Conservation (phyloP, 176 grass and related monocot genomes). For the Olyra latifolia region DNA sequence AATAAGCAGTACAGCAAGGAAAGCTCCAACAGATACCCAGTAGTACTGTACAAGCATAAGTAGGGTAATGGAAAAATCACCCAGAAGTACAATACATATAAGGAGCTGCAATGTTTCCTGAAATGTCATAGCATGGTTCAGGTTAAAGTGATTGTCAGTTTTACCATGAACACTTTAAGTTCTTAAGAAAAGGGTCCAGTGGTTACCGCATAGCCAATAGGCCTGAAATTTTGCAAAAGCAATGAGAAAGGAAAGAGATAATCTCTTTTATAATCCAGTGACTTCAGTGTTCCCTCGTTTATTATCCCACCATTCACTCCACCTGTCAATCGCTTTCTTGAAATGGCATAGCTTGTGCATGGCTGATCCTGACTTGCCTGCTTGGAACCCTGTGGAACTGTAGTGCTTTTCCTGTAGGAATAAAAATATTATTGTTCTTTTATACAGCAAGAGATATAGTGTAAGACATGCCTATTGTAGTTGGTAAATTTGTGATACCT, state of each 20-base stretch:
- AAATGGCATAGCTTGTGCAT: conserved; percentile 57
- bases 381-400: conserved; percentile 43
- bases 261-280: conserved; percentile 72
- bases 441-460: conserved; percentile 7
- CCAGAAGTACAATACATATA: conserved; percentile 84
- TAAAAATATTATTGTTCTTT: conserved; percentile 1
- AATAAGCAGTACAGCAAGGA: conserved; percentile 82
- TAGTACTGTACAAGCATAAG: conserved; percentile 94
- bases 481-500: conserved; percentile 42
- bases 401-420: conserved; percentile 60
- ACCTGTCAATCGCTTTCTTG: conserved; percentile 75
- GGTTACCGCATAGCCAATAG: conserved; percentile 74
- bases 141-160: neutral
- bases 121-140: conserved; percentile 50
- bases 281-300: conserved; percentile 77
- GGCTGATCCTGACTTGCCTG: conserved; percentile 53
- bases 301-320: conserved; percentile 93
- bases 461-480: conserved; percentile 2
- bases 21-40: conserved; percentile 93
- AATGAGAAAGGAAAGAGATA: conserved; percentile 81
- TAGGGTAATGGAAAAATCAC: conserved; percentile 84
- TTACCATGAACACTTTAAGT: neutral
- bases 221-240: conserved; percentile 79
- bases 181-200: conserved; percentile 9
- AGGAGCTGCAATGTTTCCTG: conserved; percentile 86